A percentile compares a stretch with the other conserved stretches of the same genome.
Conservation (phyloP, 306 rosid genomes). For the Prunus padus region DNA sequence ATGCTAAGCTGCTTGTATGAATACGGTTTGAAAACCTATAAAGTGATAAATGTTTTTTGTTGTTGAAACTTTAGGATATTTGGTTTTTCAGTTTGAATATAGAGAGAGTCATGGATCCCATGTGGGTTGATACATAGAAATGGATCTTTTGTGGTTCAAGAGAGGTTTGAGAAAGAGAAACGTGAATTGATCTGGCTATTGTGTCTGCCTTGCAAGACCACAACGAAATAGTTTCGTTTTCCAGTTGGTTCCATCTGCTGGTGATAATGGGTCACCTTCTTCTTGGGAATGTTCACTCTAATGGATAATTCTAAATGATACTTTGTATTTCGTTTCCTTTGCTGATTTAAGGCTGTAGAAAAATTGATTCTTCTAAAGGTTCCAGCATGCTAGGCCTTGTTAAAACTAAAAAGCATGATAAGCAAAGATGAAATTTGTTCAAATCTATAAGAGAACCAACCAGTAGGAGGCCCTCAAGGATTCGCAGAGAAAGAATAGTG, state of each 20-base stretch:
- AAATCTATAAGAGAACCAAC: neutral
- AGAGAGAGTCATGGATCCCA: neutral
- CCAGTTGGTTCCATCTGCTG: too few species aligned
- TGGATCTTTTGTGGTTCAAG: neutral
- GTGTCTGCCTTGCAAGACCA: too few species aligned
- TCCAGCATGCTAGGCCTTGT: neutral
- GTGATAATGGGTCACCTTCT: too few species aligned
- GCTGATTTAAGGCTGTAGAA: neutral
- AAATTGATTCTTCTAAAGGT: neutral
- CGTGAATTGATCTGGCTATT: neutral
- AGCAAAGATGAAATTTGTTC: neutral
- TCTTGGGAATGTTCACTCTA: neutral
- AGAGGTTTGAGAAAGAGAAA: neutral
- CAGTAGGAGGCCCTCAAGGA: neutral
- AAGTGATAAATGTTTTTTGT: neutral
- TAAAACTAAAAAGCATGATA: neutral
- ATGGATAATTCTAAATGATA: neutral
- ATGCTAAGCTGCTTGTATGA: neutral
- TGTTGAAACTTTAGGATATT: conserved; percentile 2
- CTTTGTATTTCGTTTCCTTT: too few species aligned
- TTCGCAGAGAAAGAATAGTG: neutral
- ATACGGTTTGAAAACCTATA: neutral
- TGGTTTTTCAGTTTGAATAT: too few species aligned
- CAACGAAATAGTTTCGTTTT: too few species aligned
- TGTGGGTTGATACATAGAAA: neutral